phyloP scores from a whole-genome alignment of 768 basidiomycete species.

The Ramaria sp. region DNA sequence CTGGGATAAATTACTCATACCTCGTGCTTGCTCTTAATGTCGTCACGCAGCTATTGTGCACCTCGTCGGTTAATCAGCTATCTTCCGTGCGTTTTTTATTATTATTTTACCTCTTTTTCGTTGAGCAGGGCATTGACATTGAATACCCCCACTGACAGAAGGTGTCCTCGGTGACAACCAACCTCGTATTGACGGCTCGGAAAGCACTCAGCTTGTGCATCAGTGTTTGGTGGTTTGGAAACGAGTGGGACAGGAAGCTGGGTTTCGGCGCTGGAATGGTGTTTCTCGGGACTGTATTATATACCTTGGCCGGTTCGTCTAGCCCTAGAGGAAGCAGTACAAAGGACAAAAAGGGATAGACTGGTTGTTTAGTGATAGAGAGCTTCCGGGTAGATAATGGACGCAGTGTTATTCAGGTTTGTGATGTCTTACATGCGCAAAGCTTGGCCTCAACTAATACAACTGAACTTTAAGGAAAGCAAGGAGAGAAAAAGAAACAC shows the following conservation, averaged over 20 bases:
- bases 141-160: conserved; percentile 31
- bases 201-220: conserved; percentile 75
- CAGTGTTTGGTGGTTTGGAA: conserved; percentile 79
- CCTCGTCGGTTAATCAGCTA: conserved; percentile 71
- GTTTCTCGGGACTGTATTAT: conserved; percentile 54
- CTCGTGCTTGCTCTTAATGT: conserved; percentile 53
- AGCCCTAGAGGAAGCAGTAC: background rate
- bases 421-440: no score
- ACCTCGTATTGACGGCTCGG: conserved; percentile 66
- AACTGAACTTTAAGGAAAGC: no score
- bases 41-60: conserved; percentile 67
- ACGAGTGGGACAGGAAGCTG: conserved; percentile 56
- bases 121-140: background rate
- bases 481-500: no score
- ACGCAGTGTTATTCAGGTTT: no score
- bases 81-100: conserved; percentile 72
- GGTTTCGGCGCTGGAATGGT: conserved; percentile 65
- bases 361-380: no score
- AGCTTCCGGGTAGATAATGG: no score
- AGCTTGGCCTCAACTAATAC: no score
- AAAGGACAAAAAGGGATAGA: background rate
- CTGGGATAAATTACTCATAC: conserved; percentile 32
- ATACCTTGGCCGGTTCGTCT: conserved; percentile 24
- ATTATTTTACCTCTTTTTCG: no score
- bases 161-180: conserved; percentile 73